Conservation (phyloP, 768 basidiomycete genomes). For the Lactarius vividus region DNA sequence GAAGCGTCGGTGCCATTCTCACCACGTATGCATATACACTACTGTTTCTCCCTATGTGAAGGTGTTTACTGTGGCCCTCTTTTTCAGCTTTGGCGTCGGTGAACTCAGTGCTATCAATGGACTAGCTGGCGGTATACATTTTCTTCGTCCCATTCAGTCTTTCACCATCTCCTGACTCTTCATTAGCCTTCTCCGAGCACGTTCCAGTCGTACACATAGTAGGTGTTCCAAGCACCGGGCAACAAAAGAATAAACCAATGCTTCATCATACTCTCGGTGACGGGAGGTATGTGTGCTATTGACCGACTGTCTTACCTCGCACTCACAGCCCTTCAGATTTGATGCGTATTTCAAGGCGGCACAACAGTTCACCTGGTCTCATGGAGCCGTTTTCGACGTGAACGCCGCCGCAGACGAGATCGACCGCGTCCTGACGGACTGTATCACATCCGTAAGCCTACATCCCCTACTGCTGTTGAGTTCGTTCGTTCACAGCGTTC, state of each 20-base stretch:
- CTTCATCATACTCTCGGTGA: conserved; percentile 90
- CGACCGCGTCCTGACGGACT: conserved; percentile 72
- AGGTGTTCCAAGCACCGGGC: conserved; percentile 71
- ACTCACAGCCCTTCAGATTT: conserved; percentile 44
- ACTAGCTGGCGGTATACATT: conserved; percentile 61
- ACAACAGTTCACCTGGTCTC: conserved; percentile 68
- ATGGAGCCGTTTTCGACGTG: conserved; percentile 55
- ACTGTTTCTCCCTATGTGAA: neutral
- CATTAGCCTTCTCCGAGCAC: conserved; percentile 78
- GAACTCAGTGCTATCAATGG: conserved; percentile 87
- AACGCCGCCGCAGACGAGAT: conserved; percentile 63
- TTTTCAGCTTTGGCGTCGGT: conserved; percentile 81
- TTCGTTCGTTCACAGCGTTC: neutral
- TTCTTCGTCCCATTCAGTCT: neutral
- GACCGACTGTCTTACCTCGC: neutral
- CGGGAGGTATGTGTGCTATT: conserved; percentile 51
- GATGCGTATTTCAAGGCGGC: conserved; percentile 78
- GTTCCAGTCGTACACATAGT: conserved; percentile 89
- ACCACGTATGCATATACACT: conserved; percentile 56
- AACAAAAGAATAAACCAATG: conserved; percentile 69
- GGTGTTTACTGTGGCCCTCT: neutral
- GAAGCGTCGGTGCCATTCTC: conserved; percentile 64
- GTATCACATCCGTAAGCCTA: conserved; percentile 29
- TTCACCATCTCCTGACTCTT: neutral
- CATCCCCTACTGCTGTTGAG: neutral